Evolutionary conservation across 2,329 filamentous ascomycete species (phyloP), one percentile per base, ranked within the genome.

Genomic region (Sporothrix pallida): DNA sequence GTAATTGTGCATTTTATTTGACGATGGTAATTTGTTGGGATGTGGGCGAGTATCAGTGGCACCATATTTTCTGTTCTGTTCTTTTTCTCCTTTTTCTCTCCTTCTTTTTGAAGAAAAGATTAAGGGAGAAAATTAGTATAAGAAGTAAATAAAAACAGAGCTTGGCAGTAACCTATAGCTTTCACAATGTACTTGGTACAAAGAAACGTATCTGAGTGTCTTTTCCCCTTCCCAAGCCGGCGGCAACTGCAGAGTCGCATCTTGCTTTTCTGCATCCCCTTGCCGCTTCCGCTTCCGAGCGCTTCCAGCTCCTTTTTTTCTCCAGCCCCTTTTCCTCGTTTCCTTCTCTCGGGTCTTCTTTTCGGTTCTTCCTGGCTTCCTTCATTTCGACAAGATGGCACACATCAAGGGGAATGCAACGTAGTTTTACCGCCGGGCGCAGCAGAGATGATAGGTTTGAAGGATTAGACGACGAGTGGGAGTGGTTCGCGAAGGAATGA

Each of bases 231-330:
- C 10, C 58, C 15, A 62, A 15, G 10, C 4, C 23, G 62, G 62
- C 62, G 62, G 62, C 62, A 65, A 65, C 62, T 48, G n/a, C 62
- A 65, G 42, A 65, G 62, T 62, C 20, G 31, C 58, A 44, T 62
- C 58, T 62, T 62, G 58, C 58, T 42, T 62, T 31, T 9, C 10
- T 20, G 2, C 23, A 10, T 23, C 13, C n/a, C n/a, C 42, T 63
- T 65, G 37, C 37, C 60, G 37, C 17, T 65, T 65, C 37, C 62
- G 62, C 62, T 65, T 46, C 60, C 62, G 42, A 65, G 42, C 62
- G 62, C 37, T 62, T 44, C 26, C 58, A 62, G 58, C 58, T 42
- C 58, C 58, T 62, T 3, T 62, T 58, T 26, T 37, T 37, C 31
- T 37, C 7, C 56, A 60, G 56, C 58, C 3, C 26, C 58, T n/a